A percentile compares a stretch with the other conserved stretches of the same genome.
Evolutionary conservation across 2,329 filamentous ascomycete genomes (phyloP).

Genomic region (Penicillium frequentans): DNA sequence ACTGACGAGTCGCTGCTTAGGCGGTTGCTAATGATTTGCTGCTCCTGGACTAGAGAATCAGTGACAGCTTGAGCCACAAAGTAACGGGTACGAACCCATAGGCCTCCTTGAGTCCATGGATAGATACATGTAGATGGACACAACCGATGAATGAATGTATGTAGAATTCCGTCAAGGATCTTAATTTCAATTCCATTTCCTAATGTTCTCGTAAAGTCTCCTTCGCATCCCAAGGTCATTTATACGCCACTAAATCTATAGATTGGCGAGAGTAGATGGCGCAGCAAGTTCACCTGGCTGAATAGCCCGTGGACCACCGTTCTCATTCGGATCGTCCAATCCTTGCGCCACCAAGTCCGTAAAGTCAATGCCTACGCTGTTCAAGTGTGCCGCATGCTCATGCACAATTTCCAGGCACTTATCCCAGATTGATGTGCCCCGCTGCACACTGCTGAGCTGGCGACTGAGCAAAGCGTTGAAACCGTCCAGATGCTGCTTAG

Average conservation of each 20-base stretch:
- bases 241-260: background rate
- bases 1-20: too few species aligned
- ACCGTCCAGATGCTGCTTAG: slow-evolving; percentile 88
- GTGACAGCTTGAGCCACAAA: too few species aligned
- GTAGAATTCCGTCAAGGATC: background rate
- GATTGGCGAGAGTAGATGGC: background rate
- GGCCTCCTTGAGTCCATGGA: too few species aligned
- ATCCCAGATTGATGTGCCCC: slow-evolving; percentile 72
- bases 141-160: background rate
- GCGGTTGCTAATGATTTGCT: too few species aligned
- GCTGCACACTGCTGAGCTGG: slow-evolving; percentile 83
- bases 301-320: background rate
- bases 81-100: too few species aligned
- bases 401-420: slow-evolving; percentile 80
- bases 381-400: slow-evolving; percentile 75
- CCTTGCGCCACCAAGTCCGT: slow-evolving; percentile 71
- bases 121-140: too few species aligned
- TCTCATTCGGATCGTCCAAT: slow-evolving; percentile 23
- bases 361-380: slow-evolving; percentile 88
- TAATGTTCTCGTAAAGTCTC: background rate
- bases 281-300: slow-evolving; percentile 9
- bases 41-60: too few species aligned
- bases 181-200: background rate
- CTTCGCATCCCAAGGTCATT: background rate
- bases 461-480: slow-evolving; percentile 82